phyloP scores from a whole-genome alignment of 2,329 filamentous ascomycete genomes.

The Dryadomyces sulphureus region DNA sequence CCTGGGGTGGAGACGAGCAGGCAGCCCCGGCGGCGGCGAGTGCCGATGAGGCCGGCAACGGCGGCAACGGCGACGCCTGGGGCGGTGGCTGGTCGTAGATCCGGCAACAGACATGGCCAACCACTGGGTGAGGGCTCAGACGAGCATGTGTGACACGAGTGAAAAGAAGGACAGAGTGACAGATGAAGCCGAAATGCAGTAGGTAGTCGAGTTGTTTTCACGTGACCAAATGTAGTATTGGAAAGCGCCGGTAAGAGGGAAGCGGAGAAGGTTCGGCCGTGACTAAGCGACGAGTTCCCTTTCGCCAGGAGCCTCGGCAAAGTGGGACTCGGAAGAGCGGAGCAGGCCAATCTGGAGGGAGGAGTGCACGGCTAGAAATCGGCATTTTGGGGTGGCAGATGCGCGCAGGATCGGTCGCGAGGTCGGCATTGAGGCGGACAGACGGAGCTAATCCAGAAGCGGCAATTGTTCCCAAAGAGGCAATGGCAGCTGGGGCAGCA shows the following conservation, averaged over 20 bases:
- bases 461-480: conserved; percentile 11
- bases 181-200: too few relatives aligned
- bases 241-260: too few relatives aligned
- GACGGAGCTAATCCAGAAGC: conserved; percentile 3
- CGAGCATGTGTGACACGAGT: too few relatives aligned
- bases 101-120: too few relatives aligned
- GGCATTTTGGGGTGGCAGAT: neutral
- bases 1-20: neutral
- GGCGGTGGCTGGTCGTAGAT: neutral
- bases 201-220: too few relatives aligned
- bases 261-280: too few relatives aligned
- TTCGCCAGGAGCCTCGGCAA: conserved; percentile 4
- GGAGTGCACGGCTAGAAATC: neutral
- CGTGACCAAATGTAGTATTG: too few relatives aligned
- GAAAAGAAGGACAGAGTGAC: too few relatives aligned
- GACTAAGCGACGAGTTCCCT: neutral
- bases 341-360: neutral
- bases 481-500: conserved; percentile 6
- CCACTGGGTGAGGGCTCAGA: too few relatives aligned
- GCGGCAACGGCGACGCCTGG: neutral
- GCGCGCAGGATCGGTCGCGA: conserved; percentile 6
- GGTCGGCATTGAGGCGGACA: neutral
- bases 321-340: conserved; percentile 6
- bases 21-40: neutral
- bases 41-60: neutral